phyloP scores from a whole-genome alignment of 768 basidiomycete species.

The Fibroporia radiculosa region DNA sequence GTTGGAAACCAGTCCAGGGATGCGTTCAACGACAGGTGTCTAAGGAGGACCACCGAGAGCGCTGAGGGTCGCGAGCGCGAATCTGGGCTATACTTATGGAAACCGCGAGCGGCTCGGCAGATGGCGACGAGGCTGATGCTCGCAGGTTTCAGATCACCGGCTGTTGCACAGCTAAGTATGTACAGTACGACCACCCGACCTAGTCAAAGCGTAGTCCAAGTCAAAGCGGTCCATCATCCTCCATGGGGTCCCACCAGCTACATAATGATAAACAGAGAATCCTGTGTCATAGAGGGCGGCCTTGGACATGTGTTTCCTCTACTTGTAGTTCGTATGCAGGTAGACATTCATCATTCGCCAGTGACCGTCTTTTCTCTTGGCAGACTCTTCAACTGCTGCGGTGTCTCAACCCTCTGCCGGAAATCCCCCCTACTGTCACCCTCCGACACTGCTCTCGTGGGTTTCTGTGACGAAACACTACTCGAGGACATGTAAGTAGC shows the following conservation, averaged over 20 bases:
- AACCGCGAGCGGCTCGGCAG: background rate
- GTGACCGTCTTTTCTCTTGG: background rate
- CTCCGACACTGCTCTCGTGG: background rate
- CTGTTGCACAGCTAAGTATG: no score
- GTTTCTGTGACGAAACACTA: background rate
- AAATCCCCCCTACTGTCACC: background rate
- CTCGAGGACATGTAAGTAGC: background rate
- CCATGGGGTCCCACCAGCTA: no score
- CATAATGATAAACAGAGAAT: background rate
- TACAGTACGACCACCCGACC: no score
- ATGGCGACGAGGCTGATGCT: background rate
- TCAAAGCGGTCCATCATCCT: no score
- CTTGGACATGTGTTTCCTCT: no score
- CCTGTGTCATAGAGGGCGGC: no score
- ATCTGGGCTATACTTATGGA: background rate
- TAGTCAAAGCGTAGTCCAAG: no score
- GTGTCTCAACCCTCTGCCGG: background rate
- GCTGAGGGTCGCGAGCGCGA: background rate
- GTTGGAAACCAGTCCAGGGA: constrained; percentile 25
- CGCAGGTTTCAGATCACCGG: no score
- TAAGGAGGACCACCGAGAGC: constrained; percentile 1
- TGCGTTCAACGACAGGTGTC: constrained; percentile 11
- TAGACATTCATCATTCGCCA: background rate
- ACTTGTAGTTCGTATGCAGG: background rate
- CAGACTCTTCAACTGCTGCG: constrained; percentile 2